These are phyloP conservation scores for Gossypium aridum DNA, from an alignment of 441 rosid species.

Conservation along the genomic window DNA sequence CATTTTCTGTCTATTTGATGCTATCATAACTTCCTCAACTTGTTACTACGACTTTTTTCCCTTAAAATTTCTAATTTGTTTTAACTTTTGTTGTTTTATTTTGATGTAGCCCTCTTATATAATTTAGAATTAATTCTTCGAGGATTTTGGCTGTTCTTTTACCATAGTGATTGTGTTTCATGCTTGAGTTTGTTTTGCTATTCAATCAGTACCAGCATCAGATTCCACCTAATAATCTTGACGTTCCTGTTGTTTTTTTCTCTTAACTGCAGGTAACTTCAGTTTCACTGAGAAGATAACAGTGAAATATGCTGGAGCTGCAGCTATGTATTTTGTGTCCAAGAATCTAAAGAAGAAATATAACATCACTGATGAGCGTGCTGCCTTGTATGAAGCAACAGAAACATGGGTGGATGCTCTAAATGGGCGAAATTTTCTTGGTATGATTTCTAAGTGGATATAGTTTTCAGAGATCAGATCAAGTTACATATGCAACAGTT, in stretches of 20 bases:
- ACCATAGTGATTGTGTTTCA: not conserved
- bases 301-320: slow-evolving; percentile 43
- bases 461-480: not conserved
- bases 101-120: not conserved
- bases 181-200: not conserved
- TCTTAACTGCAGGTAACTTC: slow-evolving; percentile 30
- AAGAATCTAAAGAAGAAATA: slow-evolving; percentile 40
- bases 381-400: slow-evolving; percentile 35
- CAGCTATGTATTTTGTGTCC: slow-evolving; percentile 41
- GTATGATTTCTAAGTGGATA: slow-evolving; percentile 18
- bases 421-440: slow-evolving; percentile 35
- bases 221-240: slow-evolving; percentile 3
- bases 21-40: not conserved
- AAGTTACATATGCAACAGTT: not conserved
- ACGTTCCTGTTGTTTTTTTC: slow-evolving; percentile 11
- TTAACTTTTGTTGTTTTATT: not conserved
- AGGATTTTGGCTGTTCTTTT: not conserved
- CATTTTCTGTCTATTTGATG: not conserved
- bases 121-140: not conserved
- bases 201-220: not conserved
- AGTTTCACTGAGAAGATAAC: slow-evolving; percentile 28
- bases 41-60: not conserved
- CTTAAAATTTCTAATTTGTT: not conserved
- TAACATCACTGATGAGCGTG: slow-evolving; percentile 40
- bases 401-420: slow-evolving; percentile 44